These are phyloP conservation scores for Spiromastix sp. DNA, from an alignment of 2,329 filamentous ascomycete genomes.

Conservation along the genomic window DNA sequence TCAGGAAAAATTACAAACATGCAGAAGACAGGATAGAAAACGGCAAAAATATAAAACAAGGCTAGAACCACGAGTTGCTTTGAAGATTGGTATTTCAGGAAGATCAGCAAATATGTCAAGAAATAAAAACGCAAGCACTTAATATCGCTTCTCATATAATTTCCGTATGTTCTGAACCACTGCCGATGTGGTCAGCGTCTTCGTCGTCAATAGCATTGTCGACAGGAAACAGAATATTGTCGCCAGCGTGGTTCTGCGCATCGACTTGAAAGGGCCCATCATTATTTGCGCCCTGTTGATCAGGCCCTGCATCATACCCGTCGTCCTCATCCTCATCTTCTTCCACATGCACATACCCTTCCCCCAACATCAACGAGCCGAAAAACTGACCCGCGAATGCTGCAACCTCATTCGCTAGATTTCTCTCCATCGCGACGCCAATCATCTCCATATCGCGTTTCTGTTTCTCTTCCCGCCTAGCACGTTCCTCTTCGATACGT, in stretches of 20 bases:
- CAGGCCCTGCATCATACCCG: slow-evolving; percentile 1
- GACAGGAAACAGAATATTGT: neutral
- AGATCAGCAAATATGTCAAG: too few relatives aligned
- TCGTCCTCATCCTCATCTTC: slow-evolving; percentile 5
- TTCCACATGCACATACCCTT: slow-evolving; percentile 1
- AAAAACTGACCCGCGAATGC: slow-evolving; percentile 33
- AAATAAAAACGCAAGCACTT: too few relatives aligned
- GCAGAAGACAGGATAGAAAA: neutral
- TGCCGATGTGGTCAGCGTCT: slow-evolving; percentile 10
- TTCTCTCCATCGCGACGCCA: slow-evolving; percentile 29
- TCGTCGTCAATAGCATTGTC: slow-evolving; percentile 2
- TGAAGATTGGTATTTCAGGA: too few relatives aligned
- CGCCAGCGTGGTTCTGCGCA: slow-evolving; percentile 1
- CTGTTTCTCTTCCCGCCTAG: slow-evolving; percentile 28
- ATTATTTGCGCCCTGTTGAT: slow-evolving; percentile 1
- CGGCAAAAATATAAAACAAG: neutral
- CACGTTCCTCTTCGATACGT: slow-evolving; percentile 28
- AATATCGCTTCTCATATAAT: slow-evolving; percentile 7
- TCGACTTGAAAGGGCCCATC: slow-evolving; percentile 6
- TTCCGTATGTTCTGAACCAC: slow-evolving; percentile 12
- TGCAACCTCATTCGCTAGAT: slow-evolving; percentile 33
- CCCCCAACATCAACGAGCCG: slow-evolving; percentile 12
- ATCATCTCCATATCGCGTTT: slow-evolving; percentile 31
- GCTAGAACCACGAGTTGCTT: too few relatives aligned
- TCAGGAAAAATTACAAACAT: neutral